Evolutionary conservation across 2,329 filamentous ascomycete genomes (phyloP).

Genomic region (Ascochyta lentis): DNA sequence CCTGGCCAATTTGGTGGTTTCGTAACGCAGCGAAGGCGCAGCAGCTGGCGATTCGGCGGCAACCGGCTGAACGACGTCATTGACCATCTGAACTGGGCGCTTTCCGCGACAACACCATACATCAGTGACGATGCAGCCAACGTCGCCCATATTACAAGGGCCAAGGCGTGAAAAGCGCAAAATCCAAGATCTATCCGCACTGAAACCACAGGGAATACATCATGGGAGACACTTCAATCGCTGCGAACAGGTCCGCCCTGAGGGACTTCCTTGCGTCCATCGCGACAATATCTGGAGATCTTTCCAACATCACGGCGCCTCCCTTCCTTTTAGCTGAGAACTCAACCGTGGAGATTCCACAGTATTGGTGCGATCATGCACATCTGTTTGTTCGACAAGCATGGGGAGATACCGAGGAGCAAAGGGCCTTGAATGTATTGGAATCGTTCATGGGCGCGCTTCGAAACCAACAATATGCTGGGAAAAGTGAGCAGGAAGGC

Average conservation of each 20-base stretch:
- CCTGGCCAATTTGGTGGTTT: neutral
- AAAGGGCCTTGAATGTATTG: slow-evolving; percentile 54
- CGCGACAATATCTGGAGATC: slow-evolving; percentile 55
- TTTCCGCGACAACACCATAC: slow-evolving; percentile 5
- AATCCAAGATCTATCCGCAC: neutral
- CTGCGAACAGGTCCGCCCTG: slow-evolving; percentile 38
- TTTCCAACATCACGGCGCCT: slow-evolving; percentile 56
- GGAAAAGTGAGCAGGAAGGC: slow-evolving; percentile 50
- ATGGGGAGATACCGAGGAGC: slow-evolving; percentile 47
- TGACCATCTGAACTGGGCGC: slow-evolving; percentile 2
- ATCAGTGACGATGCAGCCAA: slow-evolving; percentile 1
- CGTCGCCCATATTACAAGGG: neutral
- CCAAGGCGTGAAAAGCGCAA: neutral
- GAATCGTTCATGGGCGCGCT: slow-evolving; percentile 59
- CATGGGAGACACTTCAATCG: slow-evolving; percentile 32
- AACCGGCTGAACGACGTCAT: slow-evolving; percentile 12
- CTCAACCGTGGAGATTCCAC: slow-evolving; percentile 55
- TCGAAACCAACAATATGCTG: slow-evolving; percentile 57
- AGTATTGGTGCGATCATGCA: slow-evolving; percentile 56
- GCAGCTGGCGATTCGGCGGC: slow-evolving; percentile 6
- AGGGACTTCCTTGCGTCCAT: slow-evolving; percentile 49
- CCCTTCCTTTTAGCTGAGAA: slow-evolving; percentile 55
- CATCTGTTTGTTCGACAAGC: slow-evolving; percentile 56
- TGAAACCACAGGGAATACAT: neutral
- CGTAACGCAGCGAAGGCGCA: slow-evolving; percentile 11